These are phyloP conservation scores for Chlamydomonas reinhardtii DNA, from an alignment of 163 green algal species.

Conservation along the genomic window DNA sequence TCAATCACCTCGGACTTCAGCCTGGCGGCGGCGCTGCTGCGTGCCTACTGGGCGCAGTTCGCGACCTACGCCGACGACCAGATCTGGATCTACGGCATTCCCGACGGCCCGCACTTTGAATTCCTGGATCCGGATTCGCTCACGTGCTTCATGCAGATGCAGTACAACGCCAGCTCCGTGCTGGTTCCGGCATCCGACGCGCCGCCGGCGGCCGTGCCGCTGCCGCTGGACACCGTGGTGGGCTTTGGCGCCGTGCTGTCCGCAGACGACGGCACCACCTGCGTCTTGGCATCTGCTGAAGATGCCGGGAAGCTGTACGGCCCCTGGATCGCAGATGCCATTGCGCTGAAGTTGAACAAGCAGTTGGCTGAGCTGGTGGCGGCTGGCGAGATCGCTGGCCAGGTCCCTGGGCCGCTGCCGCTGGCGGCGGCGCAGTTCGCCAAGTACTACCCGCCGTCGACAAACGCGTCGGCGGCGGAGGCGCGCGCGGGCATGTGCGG, in stretches of 20 bases:
- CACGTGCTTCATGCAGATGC: slow-evolving; percentile 2
- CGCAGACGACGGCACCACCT: background rate
- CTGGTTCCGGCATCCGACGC: background rate
- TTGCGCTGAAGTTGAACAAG: background rate
- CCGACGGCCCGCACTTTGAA: background rate
- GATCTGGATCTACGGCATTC: background rate
- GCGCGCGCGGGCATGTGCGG: no score
- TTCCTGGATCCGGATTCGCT: slow-evolving; percentile 7
- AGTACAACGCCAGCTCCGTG: background rate
- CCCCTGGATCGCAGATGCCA: background rate
- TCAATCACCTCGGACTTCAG: background rate
- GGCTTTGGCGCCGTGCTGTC: background rate
- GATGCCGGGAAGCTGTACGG: background rate
- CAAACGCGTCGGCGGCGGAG: no score
- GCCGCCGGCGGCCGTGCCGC: background rate
- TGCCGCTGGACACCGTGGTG: background rate
- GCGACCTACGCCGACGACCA: background rate
- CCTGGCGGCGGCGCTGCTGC: background rate
- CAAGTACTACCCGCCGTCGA: background rate
- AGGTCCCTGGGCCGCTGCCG: background rate
- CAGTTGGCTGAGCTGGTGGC: background rate
- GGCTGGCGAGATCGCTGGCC: background rate
- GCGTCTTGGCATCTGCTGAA: background rate
- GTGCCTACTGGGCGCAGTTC: background rate
- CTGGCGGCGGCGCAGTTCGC: background rate